Evolutionary conservation across 371 early-diverging fungal species (phyloP), one percentile per base, ranked within the genome.

Genomic region (Apophysomyces sp.): DNA sequence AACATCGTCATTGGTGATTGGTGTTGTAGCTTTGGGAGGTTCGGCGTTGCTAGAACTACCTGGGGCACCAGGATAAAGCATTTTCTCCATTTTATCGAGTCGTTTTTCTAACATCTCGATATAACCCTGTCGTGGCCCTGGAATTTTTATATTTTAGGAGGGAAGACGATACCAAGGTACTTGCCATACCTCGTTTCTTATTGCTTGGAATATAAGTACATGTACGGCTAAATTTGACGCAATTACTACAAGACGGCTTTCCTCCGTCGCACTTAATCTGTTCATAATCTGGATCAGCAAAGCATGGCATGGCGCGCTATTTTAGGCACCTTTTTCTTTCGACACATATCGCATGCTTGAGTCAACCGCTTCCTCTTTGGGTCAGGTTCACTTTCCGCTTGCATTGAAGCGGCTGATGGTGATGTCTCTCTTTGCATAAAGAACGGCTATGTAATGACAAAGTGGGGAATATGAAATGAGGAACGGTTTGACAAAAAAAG

Each of bases 281-380:
- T 36, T n/a, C 8, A 27, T 12, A 24, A 30, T 26, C 15, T 16
- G 18, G 27, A 30, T 37, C 27, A 59, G 55, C 36, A 52, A 52
- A 51, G 37, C 49, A 30, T 18, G 32, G 15, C 31, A 15, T 4
- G 41, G 34, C 55, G 37, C 29, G 13, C 8, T 40, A 24, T 31
- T 71, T 57, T 73, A 77, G 66, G n/a, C n/a, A 90, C 89, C 82
- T 93, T 93, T 65, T 89, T 89, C 67, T 89, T 89, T 52, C 87
- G 78, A 72, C 94, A 94, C 24, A 83, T 70, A 52, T 90, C 91
- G 63, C 94, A 94, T 21, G 94, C 94, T 68, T 92, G 91, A 0
- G 89, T 91, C 13, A 89, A 78, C 37, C 92, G 74, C 63, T 89
- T 90, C 39, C 92, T 75, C 65, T 89, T 90, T 4, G 65, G 28